Evolutionary conservation across 2,329 filamentous ascomycete genomes (phyloP), one percentile per base, ranked within the genome.

Genomic region (Fusarium musae): DNA sequence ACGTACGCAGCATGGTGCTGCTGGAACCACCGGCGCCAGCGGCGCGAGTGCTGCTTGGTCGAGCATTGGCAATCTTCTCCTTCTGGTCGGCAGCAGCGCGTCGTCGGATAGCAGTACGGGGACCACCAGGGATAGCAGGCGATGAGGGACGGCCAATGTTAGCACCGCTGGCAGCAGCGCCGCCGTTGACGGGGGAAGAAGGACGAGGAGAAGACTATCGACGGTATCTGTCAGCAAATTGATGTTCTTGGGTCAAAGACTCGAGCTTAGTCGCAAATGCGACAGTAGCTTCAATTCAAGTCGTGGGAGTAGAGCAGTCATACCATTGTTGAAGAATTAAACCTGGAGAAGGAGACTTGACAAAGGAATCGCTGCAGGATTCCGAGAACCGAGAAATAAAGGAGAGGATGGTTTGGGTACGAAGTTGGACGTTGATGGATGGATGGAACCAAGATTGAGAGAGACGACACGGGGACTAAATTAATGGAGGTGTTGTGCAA

Each of bases 1-100:
- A 90, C 93, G 75, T 92, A 94, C 95, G 96, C 87, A 99, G 88
- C 96, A 99, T 99, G 59, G 96, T 99, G 86, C 94, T 97, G 84
- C 93, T 97, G 82, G 95, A 98, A 75, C 96, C 96, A 77, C 96
- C 96, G 23, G 96, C 96, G 78, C 96, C 96, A 39, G 96, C 96
- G 43, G 96, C 92, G 79, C 96, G 91, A 76, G 96, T 99, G 86
- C 93, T 97, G 83, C 92, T 93, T 57, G 96, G 96, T 78, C 96
- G 90, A 75, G 91, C 93, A 92, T 97, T 99, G 80, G 96, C 95
- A 78, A 96, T 91, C 86, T 97, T 96, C 86, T 98, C 96, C 85
- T 97, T 97, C 86, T 97, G 93, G 83, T 98, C 96, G 79, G 96
- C 96, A 36, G 96, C 96, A 47, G 96, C 96, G 82, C 96, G 94